A percentile compares a stretch with the other conserved stretches of the same genome.
These are phyloP conservation scores for Lachancea cidri DNA, from an alignment of 805 yeast species.

Conservation along the genomic window DNA sequence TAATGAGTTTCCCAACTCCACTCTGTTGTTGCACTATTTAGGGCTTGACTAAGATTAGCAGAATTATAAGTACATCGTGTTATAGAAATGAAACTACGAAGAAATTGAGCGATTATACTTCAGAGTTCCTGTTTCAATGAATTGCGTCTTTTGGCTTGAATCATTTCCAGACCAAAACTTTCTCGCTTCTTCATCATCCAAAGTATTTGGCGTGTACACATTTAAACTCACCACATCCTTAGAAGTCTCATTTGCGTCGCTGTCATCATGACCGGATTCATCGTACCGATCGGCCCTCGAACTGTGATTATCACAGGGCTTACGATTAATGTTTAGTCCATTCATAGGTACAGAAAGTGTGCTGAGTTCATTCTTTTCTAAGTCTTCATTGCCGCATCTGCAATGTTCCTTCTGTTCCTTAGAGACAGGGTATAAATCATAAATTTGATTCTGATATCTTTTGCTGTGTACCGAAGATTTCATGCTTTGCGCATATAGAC, in stretches of 20 bases:
- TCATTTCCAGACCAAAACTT: slow-evolving; percentile 29
- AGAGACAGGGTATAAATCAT: slow-evolving; percentile 11
- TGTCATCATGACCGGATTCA: background rate
- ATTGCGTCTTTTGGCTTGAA: background rate
- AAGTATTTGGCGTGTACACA: slow-evolving; percentile 32
- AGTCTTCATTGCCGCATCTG: background rate
- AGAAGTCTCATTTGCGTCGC: background rate
- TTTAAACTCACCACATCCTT: slow-evolving; percentile 7
- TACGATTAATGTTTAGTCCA: no score
- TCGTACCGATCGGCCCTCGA: no score
- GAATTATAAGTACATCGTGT: no score
- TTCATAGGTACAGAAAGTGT: no score
- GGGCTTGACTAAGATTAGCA: no score
- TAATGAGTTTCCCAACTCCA: no score
- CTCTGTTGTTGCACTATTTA: no score
- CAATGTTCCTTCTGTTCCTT: background rate
- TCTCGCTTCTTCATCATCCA: slow-evolving; percentile 34
- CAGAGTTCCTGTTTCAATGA: background rate
- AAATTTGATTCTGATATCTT: slow-evolving; percentile 10
- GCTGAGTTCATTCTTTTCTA: background rate
- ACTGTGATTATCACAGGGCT: no score
- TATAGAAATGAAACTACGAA: background rate
- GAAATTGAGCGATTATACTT: background rate
- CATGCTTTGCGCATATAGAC: slow-evolving; percentile 14
- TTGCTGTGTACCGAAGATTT: slow-evolving; percentile 9